phyloP scores from a whole-genome alignment of 2,329 filamentous ascomycete genomes.

The Periconia macrospinosa region DNA sequence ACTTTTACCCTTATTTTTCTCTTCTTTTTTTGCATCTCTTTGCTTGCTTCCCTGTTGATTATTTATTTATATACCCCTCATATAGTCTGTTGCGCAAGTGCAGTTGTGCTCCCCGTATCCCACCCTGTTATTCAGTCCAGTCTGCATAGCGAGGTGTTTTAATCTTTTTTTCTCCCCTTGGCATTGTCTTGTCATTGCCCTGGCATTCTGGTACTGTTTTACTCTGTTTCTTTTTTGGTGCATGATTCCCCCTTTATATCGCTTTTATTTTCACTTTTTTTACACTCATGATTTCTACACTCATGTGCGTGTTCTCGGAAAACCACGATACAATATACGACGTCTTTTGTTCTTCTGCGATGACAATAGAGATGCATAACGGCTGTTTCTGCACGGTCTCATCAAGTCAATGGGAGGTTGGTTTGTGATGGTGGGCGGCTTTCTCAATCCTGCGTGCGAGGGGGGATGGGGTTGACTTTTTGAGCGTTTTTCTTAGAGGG shows the following conservation, averaged over 20 bases:
- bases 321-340: no score
- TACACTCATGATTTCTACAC: not conserved
- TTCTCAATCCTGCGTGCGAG: no score
- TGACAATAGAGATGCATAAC: no score
- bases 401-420: no score
- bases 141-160: conserved; percentile 36
- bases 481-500: no score
- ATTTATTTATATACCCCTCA: conserved; percentile 9
- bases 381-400: no score
- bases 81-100: conserved; percentile 1
- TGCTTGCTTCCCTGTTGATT: conserved; percentile 3
- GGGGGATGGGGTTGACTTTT: no score
- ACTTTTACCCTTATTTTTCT: not conserved
- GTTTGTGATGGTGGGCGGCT: no score
- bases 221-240: conserved; percentile 5
- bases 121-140: not conserved
- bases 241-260: conserved; percentile 19
- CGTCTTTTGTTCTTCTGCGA: no score
- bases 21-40: not conserved
- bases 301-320: no score
- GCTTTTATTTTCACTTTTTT: conserved; percentile 8
- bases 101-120: not conserved
- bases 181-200: not conserved
- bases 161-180: not conserved
- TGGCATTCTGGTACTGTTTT: not conserved